Evolutionary conservation across 768 basidiomycete species (phyloP).

Genomic region (Amanita rimosa): DNA sequence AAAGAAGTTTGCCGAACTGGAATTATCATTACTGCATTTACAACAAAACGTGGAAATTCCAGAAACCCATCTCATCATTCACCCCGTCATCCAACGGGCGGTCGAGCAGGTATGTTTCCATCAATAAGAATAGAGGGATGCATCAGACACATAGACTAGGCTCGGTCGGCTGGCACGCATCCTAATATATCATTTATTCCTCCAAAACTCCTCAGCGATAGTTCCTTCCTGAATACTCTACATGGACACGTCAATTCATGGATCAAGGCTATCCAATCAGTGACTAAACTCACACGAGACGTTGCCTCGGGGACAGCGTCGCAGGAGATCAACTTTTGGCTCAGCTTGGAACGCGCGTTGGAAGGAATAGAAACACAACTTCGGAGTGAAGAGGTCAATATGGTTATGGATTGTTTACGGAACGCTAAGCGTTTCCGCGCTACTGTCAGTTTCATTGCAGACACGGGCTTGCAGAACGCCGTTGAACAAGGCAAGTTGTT

Average conservation of each 20-base stretch:
- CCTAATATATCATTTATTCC: slow-evolving; percentile 72
- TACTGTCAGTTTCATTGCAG: slow-evolving; percentile 95
- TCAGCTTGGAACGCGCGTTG: slow-evolving; percentile 85
- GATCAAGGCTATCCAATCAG: slow-evolving; percentile 96
- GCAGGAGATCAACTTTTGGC: slow-evolving; percentile 99
- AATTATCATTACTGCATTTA: slow-evolving; percentile 85
- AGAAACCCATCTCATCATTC: slow-evolving; percentile 86
- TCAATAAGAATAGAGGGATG: slow-evolving; percentile 3
- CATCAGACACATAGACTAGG: slow-evolving; percentile 14
- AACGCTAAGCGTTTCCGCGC: slow-evolving; percentile 97
- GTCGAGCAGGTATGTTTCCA: slow-evolving; percentile 52
- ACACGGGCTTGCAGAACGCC: slow-evolving; percentile 93
- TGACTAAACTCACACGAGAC: slow-evolving; percentile 92
- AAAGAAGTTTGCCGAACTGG: slow-evolving; percentile 98
- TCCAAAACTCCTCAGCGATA: slow-evolving; percentile 70
- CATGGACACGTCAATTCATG: no score
- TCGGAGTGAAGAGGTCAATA: slow-evolving; percentile 81
- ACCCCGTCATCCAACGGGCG: slow-evolving; percentile 79
- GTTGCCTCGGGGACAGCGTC: slow-evolving; percentile 92
- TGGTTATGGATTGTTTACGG: slow-evolving; percentile 88
- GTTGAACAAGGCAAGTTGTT: slow-evolving; percentile 63
- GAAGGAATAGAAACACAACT: slow-evolving; percentile 91
- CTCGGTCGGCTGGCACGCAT: slow-evolving; percentile 40
- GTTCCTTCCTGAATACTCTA: no score
- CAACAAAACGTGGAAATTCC: slow-evolving; percentile 99